Percentiles rank a stretch among this genome's conserved stretches.
phyloP scores from a whole-genome alignment of 805 yeast genomes.

The Schizosaccharomyces japonicus region DNA sequence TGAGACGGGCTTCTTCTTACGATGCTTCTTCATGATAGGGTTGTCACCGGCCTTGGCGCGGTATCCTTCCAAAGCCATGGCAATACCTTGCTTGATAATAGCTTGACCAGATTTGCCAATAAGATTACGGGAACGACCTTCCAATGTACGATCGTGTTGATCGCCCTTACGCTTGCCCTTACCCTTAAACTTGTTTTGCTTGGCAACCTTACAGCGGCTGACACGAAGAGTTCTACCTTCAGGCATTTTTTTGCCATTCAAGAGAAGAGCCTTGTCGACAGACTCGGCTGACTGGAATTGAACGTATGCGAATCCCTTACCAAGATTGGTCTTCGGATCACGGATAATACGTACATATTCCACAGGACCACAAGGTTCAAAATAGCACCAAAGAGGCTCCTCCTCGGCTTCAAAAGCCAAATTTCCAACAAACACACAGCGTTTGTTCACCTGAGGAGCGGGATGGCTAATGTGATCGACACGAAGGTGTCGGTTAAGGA shows the following conservation, averaged over 20 bases:
- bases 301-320: conserved; percentile 92
- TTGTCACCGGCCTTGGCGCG: conserved; percentile 17
- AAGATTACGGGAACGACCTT: conserved; percentile 57
- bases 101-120: conserved; percentile 63
- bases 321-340: conserved; percentile 79
- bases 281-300: conserved; percentile 47
- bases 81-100: conserved; percentile 21
- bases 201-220: conserved; percentile 33
- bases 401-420: conserved; percentile 81
- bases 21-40: conserved; percentile 12
- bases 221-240: conserved; percentile 44
- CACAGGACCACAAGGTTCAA: conserved; percentile 40
- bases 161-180: conserved; percentile 17
- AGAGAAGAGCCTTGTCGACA: conserved; percentile 58
- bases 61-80: conserved; percentile 14
- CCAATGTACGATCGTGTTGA: conserved; percentile 46
- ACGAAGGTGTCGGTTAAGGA: conserved; percentile 53
- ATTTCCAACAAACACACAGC: conserved; percentile 80
- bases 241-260: conserved; percentile 40
- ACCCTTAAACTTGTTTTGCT: conserved; percentile 3
- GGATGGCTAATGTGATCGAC: conserved; percentile 91
- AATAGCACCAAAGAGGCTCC: conserved; percentile 68
- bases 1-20: conserved; percentile 33
- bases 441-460: conserved; percentile 46
- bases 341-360: conserved; percentile 78